A percentile compares a stretch with the other conserved stretches of the same genome.
phyloP scores from a whole-genome alignment of 805 yeast genomes.

The Candida chilensis region DNA sequence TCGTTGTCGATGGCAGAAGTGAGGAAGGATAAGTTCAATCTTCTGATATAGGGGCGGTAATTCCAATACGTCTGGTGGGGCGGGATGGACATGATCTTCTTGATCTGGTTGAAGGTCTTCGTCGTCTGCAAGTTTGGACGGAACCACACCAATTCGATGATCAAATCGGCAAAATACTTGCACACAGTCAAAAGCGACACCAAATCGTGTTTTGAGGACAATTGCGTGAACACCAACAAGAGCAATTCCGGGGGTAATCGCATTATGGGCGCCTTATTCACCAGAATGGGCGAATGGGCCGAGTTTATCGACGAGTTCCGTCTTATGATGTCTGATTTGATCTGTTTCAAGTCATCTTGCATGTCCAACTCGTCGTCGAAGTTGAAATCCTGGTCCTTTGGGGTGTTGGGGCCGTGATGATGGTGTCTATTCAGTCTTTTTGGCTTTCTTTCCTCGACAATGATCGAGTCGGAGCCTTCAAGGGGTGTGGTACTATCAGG shows the following conservation, averaged over 20 bases:
- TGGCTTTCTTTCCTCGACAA: not conserved
- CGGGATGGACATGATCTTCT: conserved; percentile 42
- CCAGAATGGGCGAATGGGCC: too few species aligned
- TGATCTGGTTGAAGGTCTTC: conserved; percentile 40
- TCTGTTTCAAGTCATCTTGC: conserved; percentile 18
- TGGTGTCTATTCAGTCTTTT: not conserved
- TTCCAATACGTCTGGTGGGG: conserved; percentile 48
- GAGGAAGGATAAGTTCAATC: conserved; percentile 73
- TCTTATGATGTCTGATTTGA: conserved; percentile 19
- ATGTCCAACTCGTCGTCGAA: conserved; percentile 21
- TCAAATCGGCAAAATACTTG: conserved; percentile 68
- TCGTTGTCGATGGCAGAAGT: conserved; percentile 60
- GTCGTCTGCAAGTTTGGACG: conserved; percentile 64
- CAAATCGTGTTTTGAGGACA: conserved; percentile 51
- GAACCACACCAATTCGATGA: conserved; percentile 79
- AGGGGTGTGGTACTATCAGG: not conserved
- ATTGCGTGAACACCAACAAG: conserved; percentile 55
- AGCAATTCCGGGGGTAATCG: conserved; percentile 53
- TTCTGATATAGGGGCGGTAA: conserved; percentile 59
- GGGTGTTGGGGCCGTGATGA: not conserved
- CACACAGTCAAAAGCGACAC: conserved; percentile 64
- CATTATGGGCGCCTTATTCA: conserved; percentile 24
- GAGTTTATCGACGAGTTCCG: conserved; percentile 12
- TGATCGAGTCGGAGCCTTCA: not conserved
- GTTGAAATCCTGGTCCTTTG: not conserved